Percentiles rank a stretch among this genome's conserved stretches.
Conservation (phyloP, 805 yeast genomes). For the Millerozyma acaciae region DNA sequence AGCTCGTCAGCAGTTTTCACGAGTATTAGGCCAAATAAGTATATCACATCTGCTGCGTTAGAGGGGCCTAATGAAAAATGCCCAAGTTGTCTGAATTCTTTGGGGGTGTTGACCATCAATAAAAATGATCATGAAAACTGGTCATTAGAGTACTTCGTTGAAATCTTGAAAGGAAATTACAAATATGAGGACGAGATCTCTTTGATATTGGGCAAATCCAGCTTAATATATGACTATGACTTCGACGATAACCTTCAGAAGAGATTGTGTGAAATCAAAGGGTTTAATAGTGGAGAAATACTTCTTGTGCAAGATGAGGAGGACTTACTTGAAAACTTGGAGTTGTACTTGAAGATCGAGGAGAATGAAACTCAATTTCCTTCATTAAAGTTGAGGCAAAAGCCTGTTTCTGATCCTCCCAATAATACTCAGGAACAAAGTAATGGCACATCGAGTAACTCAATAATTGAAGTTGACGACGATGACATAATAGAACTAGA, state of each 20-base stretch:
- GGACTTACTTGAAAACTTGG: slow-evolving; percentile 59
- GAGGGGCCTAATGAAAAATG: slow-evolving; percentile 68
- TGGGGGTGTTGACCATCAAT: slow-evolving; percentile 46
- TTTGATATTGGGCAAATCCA: slow-evolving; percentile 53
- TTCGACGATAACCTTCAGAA: slow-evolving; percentile 71
- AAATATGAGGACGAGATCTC: slow-evolving; percentile 51
- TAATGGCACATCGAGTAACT: slow-evolving; percentile 7
- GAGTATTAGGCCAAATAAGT: slow-evolving; percentile 51
- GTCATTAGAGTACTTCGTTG: slow-evolving; percentile 51
- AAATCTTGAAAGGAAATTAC: slow-evolving; percentile 45
- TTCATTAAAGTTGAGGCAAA: slow-evolving; percentile 12
- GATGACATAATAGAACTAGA: slow-evolving; percentile 1
- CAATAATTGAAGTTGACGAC: slow-evolving; percentile 1
- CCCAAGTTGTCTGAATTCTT: slow-evolving; percentile 54
- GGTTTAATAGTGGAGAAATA: slow-evolving; percentile 57
- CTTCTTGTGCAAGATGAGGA: slow-evolving; percentile 77
- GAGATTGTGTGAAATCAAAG: slow-evolving; percentile 45
- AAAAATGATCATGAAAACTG: slow-evolving; percentile 18
- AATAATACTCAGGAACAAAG: slow-evolving; percentile 1
- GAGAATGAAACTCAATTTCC: slow-evolving; percentile 10
- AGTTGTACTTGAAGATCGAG: slow-evolving; percentile 46
- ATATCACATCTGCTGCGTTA: slow-evolving; percentile 60
- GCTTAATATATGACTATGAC: slow-evolving; percentile 77
- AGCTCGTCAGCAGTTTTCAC: slow-evolving; percentile 33
- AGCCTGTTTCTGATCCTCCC: slow-evolving; percentile 4